Conservation (phyloP, 306 rosid genomes). For the Quercus variabilis region DNA sequence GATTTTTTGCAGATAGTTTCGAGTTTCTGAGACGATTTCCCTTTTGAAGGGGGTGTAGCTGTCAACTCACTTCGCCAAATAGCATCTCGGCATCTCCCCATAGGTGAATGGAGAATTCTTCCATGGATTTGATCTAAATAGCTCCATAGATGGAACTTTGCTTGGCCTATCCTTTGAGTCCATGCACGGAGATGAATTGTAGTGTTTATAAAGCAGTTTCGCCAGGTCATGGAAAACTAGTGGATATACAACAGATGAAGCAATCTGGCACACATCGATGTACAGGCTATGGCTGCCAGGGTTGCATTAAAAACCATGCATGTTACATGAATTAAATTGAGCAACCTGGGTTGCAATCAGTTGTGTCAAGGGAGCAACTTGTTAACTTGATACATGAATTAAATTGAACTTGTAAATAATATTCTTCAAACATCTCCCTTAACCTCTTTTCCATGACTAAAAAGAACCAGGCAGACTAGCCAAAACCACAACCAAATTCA, state of each 20-base stretch:
- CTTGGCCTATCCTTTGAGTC: slow-evolving; percentile 73
- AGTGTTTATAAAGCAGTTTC: slow-evolving; percentile 60
- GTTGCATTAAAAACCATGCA: slow-evolving; percentile 93
- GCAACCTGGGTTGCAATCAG: slow-evolving; percentile 38
- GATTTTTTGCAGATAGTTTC: slow-evolving; percentile 69
- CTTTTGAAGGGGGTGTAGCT: slow-evolving; percentile 45
- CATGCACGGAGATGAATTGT: slow-evolving; percentile 60
- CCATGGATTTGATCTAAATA: slow-evolving; percentile 55
- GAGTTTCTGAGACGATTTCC: slow-evolving; percentile 54
- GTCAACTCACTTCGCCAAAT: slow-evolving; percentile 47
- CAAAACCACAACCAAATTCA: neutral
- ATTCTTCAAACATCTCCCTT: no score
- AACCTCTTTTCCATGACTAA: neutral
- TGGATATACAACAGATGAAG: slow-evolving; percentile 87
- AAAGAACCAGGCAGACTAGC: neutral
- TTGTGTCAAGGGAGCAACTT: slow-evolving; percentile 8
- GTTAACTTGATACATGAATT: neutral
- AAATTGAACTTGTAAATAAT: neutral
- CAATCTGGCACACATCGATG: slow-evolving; percentile 76
- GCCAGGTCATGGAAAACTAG: slow-evolving; percentile 56
- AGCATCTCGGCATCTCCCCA: slow-evolving; percentile 81
- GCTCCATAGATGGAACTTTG: slow-evolving; percentile 70
- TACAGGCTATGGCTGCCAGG: slow-evolving; percentile 82
- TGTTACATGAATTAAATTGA: slow-evolving; percentile 5
- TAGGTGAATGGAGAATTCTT: slow-evolving; percentile 81